Evolutionary conservation across 257 asterid species (phyloP), one percentile per base, ranked within the genome.

Genomic region (Solanum okadae): DNA sequence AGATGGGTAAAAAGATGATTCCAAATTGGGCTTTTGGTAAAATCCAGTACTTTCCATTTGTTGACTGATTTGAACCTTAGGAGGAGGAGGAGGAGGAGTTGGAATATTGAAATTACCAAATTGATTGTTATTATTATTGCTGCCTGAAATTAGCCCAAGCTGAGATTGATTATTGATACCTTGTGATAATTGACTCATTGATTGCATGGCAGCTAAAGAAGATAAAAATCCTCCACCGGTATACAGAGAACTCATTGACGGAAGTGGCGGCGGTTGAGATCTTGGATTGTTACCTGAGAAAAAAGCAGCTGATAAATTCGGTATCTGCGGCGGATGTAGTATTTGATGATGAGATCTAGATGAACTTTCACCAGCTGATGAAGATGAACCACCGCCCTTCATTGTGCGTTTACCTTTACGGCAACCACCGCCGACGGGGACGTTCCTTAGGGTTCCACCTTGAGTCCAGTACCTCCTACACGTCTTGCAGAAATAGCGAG

Each of bases 391-490:
- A 18, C 71, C 85, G 65, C 27, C 42, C 61, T 49, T 81, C 67
- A 49, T 46, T 5, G 68, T 81, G 8, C 89, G 88, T 88, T 84
- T 91, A 16, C 86, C 89, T 71, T 86, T 91, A 5, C 93, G 89
- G 88, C 86, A 52, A 9, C 93, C 88, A 11, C 93, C 93, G 0
- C 93, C 93, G 9, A 89, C 89, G 11, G 93, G 93, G 23, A 91
- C 90, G 38, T 91, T 89, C 87, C 93, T 89, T 63, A 91, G 87
- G 88, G 90, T 84, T 76, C 93, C 93, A 2, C 93, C 93, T 16
- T 89, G 90, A 37, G 93, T 91, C 93, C 93, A 91, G 63, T 91
- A 88, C 90, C 93, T 89, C 65, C 90, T 68, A 79, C 93, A 91
- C 7, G 87, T 78, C 82, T 89, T 91, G 89, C 93, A 91, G 42